Conservation (phyloP, 2,329 filamentous ascomycete species). For the Rhynchosporium graminicola region DNA sequence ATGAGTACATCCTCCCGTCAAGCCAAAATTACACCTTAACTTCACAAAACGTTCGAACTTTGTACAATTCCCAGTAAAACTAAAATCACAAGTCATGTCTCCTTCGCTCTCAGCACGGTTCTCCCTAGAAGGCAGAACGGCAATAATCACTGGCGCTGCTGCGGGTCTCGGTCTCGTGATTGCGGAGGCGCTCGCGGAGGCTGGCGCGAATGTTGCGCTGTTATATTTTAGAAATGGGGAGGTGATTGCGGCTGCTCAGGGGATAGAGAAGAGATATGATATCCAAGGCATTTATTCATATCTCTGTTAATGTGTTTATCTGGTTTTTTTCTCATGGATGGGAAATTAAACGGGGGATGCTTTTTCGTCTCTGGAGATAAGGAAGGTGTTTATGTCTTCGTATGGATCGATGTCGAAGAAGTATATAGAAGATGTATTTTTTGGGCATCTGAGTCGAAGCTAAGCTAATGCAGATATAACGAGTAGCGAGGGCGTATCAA, state of each 20-base stretch:
- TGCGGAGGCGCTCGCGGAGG: slow-evolving; percentile 48
- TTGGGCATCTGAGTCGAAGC: neutral
- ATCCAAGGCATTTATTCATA: neutral
- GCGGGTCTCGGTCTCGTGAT: slow-evolving; percentile 49
- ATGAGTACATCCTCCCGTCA: neutral
- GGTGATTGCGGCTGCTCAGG: neutral
- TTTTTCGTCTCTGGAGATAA: neutral
- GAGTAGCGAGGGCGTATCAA: neutral
- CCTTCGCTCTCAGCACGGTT: slow-evolving; percentile 39
- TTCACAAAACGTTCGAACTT: no score
- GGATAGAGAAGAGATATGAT: neutral
- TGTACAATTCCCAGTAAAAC: no score
- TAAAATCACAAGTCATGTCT: neutral
- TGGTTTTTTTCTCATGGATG: no score
- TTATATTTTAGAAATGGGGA: slow-evolving; percentile 42
- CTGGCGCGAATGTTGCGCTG: slow-evolving; percentile 47
- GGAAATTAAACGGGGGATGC: no score
- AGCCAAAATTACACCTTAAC: neutral
- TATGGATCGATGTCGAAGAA: no score
- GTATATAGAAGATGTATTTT: no score
- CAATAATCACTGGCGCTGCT: slow-evolving; percentile 50
- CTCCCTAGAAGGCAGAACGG: slow-evolving; percentile 48
- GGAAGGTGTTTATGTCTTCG: no score
- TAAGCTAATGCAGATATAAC: neutral
- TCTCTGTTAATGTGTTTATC: neutral